These are phyloP conservation scores for Pseudogymnoascus sp. DNA, from an alignment of 2,329 filamentous ascomycete species.

Conservation along the genomic window DNA sequence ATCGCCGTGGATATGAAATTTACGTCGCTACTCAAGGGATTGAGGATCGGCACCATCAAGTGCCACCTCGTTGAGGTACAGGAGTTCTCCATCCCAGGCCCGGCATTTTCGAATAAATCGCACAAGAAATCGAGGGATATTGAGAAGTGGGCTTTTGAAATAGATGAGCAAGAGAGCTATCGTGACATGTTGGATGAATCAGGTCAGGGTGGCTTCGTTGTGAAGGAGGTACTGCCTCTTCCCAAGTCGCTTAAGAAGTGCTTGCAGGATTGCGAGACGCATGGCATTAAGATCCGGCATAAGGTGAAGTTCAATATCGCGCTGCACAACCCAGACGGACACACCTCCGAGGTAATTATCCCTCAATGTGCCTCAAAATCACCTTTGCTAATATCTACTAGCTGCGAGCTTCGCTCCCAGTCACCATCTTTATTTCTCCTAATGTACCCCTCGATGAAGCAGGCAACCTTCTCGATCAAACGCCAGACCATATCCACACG, in stretches of 20 bases:
- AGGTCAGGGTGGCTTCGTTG: slow-evolving; percentile 58
- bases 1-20: slow-evolving; percentile 81
- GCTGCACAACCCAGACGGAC: slow-evolving; percentile 89
- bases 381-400: slow-evolving; percentile 30
- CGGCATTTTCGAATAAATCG: slow-evolving; percentile 44
- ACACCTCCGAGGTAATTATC: slow-evolving; percentile 71
- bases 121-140: slow-evolving; percentile 62
- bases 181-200: slow-evolving; percentile 63
- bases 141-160: slow-evolving; percentile 50
- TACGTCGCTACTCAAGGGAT: slow-evolving; percentile 80
- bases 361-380: neutral
- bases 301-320: slow-evolving; percentile 89
- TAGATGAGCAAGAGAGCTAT: slow-evolving; percentile 57
- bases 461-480: slow-evolving; percentile 66
- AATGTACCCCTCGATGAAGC: slow-evolving; percentile 84
- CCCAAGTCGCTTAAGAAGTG: slow-evolving; percentile 78
- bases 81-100: slow-evolving; percentile 53
- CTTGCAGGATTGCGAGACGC: slow-evolving; percentile 81
- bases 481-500: slow-evolving; percentile 43
- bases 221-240: slow-evolving; percentile 59
- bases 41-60: slow-evolving; percentile 76
- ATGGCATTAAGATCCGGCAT: slow-evolving; percentile 86
- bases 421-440: slow-evolving; percentile 93
- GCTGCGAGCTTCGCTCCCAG: slow-evolving; percentile 82
- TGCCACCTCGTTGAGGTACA: slow-evolving; percentile 75